Evolutionary conservation across 1,139 yeast genomes (phyloP).

Genomic region (Zygosaccharomyces sapae): DNA sequence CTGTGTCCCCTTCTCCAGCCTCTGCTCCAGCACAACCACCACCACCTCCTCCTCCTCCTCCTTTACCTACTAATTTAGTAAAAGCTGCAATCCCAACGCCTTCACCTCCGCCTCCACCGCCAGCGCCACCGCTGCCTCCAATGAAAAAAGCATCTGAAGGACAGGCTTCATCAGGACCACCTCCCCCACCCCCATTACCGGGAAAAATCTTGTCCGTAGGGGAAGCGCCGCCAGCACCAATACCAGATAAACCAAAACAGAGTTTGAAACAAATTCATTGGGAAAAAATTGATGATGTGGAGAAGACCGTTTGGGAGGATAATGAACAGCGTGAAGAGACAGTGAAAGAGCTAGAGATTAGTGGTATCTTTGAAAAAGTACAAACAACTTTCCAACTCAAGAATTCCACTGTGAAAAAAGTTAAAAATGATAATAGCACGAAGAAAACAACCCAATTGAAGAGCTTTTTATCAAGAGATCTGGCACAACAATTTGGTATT

Average conservation of each 20-base stretch:
- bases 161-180: constrained; percentile 26
- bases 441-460: constrained; percentile 43
- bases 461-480: constrained; percentile 68
- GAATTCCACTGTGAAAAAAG: constrained; percentile 48
- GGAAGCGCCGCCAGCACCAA: constrained; percentile 20
- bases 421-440: constrained; percentile 33
- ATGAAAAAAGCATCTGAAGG: constrained; percentile 20
- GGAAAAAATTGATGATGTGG: constrained; percentile 73
- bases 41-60: constrained; percentile 11
- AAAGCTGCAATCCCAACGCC: constrained; percentile 18
- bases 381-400: constrained; percentile 59
- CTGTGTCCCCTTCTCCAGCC: no score
- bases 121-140: constrained; percentile 38
- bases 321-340: constrained; percentile 46
- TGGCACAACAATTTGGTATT: constrained; percentile 89
- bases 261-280: constrained; percentile 91
- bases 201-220: constrained; percentile 33
- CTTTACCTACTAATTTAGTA: constrained; percentile 10
- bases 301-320: constrained; percentile 76
- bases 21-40: no score
- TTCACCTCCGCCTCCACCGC: constrained; percentile 31
- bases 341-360: constrained; percentile 49
- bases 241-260: constrained; percentile 43
- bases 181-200: constrained; percentile 30
- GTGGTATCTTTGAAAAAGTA: constrained; percentile 75